These are phyloP conservation scores for Canavalia gladiata DNA, from an alignment of 306 rosid genomes.

Conservation along the genomic window DNA sequence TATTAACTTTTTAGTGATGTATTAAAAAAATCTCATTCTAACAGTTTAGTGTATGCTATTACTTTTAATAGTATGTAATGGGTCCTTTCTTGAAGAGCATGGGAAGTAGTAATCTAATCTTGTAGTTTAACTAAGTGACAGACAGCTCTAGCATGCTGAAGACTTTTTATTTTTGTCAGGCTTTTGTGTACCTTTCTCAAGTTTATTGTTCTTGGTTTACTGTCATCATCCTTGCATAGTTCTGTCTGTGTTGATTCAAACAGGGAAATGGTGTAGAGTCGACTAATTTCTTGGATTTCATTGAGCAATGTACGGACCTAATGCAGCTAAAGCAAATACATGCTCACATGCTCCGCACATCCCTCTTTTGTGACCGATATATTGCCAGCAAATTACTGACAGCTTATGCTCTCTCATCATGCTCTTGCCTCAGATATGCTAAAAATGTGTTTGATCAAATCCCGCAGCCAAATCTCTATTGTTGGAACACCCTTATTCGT, in stretches of 20 bases:
- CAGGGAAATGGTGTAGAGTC: constrained; percentile 20
- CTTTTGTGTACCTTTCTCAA: constrained; percentile 8
- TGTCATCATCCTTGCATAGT: not conserved
- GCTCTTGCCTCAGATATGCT: constrained; percentile 66
- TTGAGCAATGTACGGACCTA: constrained; percentile 54
- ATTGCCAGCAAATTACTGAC: constrained; percentile 63
- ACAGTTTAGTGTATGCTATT: not conserved
- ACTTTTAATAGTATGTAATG: constrained; percentile 29
- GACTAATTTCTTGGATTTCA: constrained; percentile 16
- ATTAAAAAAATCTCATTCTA: not conserved
- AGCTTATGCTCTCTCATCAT: constrained; percentile 50
- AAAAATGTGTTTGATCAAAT: constrained; percentile 68
- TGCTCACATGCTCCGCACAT: constrained; percentile 67
- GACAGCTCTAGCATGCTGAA: not conserved
- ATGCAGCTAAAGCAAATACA: constrained; percentile 67
- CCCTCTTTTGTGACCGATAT: constrained; percentile 59
- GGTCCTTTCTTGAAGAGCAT: constrained; percentile 3
- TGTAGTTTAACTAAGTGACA: not conserved
- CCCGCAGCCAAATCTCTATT: constrained; percentile 65
- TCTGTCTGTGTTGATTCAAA: constrained; percentile 29
- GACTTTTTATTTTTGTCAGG: not conserved
- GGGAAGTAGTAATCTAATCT: not conserved
- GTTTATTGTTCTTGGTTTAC: constrained; percentile 16
- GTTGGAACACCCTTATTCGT: constrained; percentile 77
- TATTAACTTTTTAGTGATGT: not conserved